Evolutionary conservation across 352 stramenopile genomes (phyloP).

Genomic region (Phytophthora sansomeana): DNA sequence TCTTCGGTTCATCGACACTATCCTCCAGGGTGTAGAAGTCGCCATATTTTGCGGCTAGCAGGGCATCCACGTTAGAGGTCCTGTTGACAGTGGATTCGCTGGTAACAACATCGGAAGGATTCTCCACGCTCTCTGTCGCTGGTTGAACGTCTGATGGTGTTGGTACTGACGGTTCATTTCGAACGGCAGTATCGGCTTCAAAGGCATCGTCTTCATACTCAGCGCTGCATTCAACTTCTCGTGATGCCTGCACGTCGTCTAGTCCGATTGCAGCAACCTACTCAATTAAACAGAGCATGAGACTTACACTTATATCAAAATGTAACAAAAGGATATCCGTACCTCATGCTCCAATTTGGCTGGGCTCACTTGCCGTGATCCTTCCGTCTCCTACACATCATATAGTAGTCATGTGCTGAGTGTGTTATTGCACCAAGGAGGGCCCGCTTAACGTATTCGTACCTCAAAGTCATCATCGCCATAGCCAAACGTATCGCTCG

Average conservation of each 20-base stretch:
- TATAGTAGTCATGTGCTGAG: not conserved
- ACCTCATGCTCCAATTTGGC: slow-evolving; percentile 10
- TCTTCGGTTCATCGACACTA: not conserved
- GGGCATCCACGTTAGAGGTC: slow-evolving; percentile 26
- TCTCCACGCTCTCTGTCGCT: slow-evolving; percentile 4
- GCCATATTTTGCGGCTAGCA: slow-evolving; percentile 43
- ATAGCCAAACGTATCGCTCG: slow-evolving; percentile 66
- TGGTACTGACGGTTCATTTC: slow-evolving; percentile 2
- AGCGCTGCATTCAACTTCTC: slow-evolving; percentile 19
- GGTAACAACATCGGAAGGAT: not conserved
- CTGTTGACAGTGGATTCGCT: slow-evolving; percentile 1
- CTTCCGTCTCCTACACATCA: slow-evolving; percentile 17
- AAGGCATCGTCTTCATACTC: slow-evolving; percentile 59
- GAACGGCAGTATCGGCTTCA: slow-evolving; percentile 29
- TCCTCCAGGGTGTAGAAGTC: slow-evolving; percentile 40
- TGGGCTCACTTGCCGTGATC: slow-evolving; percentile 12
- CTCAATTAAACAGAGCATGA: not conserved
- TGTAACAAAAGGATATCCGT: not conserved
- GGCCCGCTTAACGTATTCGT: not conserved
- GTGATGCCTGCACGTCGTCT: not conserved
- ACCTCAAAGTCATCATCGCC: slow-evolving; percentile 84
- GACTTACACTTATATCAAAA: not conserved
- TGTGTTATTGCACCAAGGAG: not conserved
- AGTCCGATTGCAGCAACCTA: slow-evolving; percentile 6
- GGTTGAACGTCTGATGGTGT: slow-evolving; percentile 1